These are phyloP conservation scores for Rubia tinctorum DNA, from an alignment of 305 asterid genomes.

Conservation along the genomic window DNA sequence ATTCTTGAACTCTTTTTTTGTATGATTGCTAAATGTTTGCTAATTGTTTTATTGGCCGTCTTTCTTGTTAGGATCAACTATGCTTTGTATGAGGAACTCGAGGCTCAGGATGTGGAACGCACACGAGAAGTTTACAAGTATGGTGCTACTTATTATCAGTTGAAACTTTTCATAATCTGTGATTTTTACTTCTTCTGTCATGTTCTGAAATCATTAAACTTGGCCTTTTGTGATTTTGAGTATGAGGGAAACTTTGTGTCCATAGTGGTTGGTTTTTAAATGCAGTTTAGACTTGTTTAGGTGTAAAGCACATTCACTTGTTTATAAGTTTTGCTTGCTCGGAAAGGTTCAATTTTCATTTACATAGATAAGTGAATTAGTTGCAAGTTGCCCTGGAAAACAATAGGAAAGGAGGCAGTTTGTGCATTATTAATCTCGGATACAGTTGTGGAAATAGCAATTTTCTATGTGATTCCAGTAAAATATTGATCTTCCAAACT, in stretches of 20 bases:
- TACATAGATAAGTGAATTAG: not conserved
- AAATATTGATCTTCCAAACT: not conserved
- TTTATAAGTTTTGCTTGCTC: not conserved
- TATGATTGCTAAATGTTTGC: conserved; percentile 17
- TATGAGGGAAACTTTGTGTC: not conserved
- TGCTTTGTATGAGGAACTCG: conserved; percentile 76
- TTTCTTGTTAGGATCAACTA: conserved; percentile 56
- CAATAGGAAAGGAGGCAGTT: not conserved
- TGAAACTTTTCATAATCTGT: not conserved
- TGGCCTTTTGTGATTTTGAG: not conserved
- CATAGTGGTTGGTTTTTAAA: not conserved
- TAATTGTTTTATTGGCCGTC: conserved; percentile 5
- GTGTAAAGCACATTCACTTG: not conserved
- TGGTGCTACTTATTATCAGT: conserved; percentile 12
- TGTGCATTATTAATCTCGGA: not conserved
- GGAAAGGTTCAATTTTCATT: not conserved
- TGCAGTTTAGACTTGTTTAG: too few relatives aligned
- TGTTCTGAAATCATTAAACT: not conserved
- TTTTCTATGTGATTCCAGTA: not conserved
- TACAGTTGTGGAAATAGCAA: not conserved
- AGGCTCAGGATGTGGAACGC: conserved; percentile 60
- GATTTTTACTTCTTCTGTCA: not conserved
- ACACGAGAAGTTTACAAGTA: conserved; percentile 77
- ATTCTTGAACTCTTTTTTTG: not conserved
- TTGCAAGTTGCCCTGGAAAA: conserved; percentile 1